Base-by-base conservation (phyloP, 1,139 yeast species). In the Hansenula sp. region DNA sequence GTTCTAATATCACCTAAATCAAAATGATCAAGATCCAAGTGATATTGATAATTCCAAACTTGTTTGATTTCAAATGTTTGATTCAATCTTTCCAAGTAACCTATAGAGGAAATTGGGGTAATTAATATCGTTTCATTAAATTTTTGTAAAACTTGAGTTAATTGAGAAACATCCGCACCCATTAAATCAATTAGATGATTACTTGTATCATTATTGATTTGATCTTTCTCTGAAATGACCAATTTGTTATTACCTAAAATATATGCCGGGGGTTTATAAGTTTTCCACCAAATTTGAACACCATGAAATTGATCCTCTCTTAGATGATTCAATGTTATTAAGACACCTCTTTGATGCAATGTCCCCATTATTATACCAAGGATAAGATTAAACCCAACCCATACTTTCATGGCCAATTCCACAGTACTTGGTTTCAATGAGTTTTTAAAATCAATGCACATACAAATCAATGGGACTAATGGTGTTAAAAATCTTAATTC, bases 231-330 rank as follows among this genome's bases (percentile, higher is more conserved):
- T 11, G 63, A 60, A 18, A 49, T 57, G 0, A 54, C 52, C 16
- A 64, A 40, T 5, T 55, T 45, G 1, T 48, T 34, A 41, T 68
- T 70, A 3, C 84, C 87, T 40, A 88, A 66, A 46, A 91, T 60
- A 96, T 96, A 91, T 3, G 88, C 75, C 0, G 99, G 98, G 0
- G 98, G 98, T 2, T 90, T 76, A 58, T 91, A 93, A 0, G 97
- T 89, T 60, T 91, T 81, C 97, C 98, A 93, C 93, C 96, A 93
- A 2, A 89, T 58, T 33, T 82, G 78, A 0, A 76, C 58, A 2
- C 63, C 59, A 2, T 60, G 47, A n/a, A 54, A 44, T 1, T 50
- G 43, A 17, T 50, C 46, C 11, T 49, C 50, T 18, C 53, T 57
- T 16, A 72, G 46, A 38, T 65, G 52, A 33, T 61, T 71, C 42